Conservation (phyloP, 345 rosid species). For the Acer yangbiense region DNA sequence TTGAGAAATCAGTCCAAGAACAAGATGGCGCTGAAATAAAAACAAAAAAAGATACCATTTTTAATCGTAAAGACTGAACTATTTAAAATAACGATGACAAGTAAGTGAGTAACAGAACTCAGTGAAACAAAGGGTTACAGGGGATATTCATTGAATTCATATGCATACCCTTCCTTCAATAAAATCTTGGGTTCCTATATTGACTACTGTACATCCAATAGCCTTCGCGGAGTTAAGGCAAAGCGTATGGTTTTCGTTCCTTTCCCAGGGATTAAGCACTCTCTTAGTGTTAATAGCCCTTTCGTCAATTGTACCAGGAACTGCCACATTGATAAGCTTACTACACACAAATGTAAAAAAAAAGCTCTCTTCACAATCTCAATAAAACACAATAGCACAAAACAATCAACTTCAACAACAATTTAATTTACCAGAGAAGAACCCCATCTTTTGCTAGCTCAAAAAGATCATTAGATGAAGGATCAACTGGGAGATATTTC, state of each 20-base stretch:
- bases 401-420: slow-evolving; percentile 7
- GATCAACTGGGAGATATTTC: slow-evolving; percentile 77
- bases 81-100: neutral
- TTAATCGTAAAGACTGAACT: slow-evolving; percentile 9
- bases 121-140: neutral
- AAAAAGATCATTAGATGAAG: slow-evolving; percentile 87
- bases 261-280: slow-evolving; percentile 97
- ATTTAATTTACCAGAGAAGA: slow-evolving; percentile 71
- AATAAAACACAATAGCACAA: neutral
- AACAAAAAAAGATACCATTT: slow-evolving; percentile 22
- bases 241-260: slow-evolving; percentile 95
- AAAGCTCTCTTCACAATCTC: neutral
- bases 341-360: slow-evolving; percentile 39
- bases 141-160: neutral
- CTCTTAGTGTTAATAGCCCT: slow-evolving; percentile 95
- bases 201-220: slow-evolving; percentile 97
- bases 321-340: slow-evolving; percentile 97
- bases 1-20: slow-evolving; percentile 94
- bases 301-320: slow-evolving; percentile 98
- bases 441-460: slow-evolving; percentile 95
- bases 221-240: slow-evolving; percentile 98
- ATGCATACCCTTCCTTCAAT: slow-evolving; percentile 95
- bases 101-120: neutral
- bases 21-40: slow-evolving; percentile 86
- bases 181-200: slow-evolving; percentile 90